These are phyloP conservation scores for Phellopilus nigrolimitatus DNA, from an alignment of 1,284 basidiomycete genomes.

Conservation along the genomic window DNA sequence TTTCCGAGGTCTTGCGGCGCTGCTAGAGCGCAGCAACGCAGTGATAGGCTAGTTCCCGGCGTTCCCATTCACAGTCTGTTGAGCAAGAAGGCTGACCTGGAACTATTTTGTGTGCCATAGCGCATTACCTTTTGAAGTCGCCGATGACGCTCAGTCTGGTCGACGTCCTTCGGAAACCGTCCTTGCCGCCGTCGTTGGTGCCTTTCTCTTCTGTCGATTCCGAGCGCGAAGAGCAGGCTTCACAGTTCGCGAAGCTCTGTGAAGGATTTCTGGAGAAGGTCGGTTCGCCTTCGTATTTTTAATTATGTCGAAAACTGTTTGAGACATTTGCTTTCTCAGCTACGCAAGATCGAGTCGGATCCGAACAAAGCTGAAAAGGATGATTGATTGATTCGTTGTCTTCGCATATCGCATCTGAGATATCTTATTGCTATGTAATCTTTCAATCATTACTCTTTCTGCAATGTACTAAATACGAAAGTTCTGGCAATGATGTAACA, in stretches of 20 bases:
- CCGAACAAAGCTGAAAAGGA: not conserved
- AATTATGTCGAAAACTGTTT: not conserved
- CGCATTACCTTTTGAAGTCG: conserved; percentile 3
- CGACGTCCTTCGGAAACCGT: not conserved
- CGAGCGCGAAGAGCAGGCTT: not conserved
- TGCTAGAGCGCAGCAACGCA: conserved; percentile 6
- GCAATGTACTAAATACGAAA: too few relatives aligned
- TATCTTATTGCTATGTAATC: too few relatives aligned
- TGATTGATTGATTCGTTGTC: not conserved
- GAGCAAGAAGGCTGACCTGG: too few relatives aligned
- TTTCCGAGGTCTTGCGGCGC: conserved; percentile 1
- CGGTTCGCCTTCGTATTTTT: not conserved
- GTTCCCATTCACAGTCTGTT: too few relatives aligned
- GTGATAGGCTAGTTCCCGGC: not conserved
- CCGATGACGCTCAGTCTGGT: conserved; percentile 16
- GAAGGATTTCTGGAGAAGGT: conserved; percentile 12
- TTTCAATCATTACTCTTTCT: too few relatives aligned
- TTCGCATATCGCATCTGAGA: too few relatives aligned
- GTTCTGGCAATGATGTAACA: too few relatives aligned
- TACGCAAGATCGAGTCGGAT: not conserved
- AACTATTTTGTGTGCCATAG: not conserved
- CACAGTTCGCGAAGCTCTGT: not conserved
- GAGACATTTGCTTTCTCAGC: too few relatives aligned
- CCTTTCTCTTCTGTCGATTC: not conserved
- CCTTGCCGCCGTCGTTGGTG: not conserved